These are phyloP conservation scores for Lizanozyma gosingica DNA, from an alignment of 1,139 yeast species.

Conservation along the genomic window DNA sequence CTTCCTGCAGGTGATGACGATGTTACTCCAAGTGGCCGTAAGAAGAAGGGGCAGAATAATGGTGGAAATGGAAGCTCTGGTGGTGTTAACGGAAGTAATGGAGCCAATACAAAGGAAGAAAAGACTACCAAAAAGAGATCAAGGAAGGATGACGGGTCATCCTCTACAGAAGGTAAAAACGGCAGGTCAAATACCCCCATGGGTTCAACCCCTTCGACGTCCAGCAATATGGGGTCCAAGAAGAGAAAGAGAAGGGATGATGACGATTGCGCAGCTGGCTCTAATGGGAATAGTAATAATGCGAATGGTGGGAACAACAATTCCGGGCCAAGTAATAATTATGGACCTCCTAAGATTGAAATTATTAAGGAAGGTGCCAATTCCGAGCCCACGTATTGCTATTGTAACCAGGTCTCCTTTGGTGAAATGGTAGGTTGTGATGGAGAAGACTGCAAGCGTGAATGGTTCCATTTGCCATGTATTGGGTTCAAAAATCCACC, in stretches of 20 bases:
- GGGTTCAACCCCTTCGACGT: not conserved
- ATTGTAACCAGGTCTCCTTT: conserved; percentile 91
- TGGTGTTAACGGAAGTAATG: not conserved
- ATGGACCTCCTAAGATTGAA: conserved; percentile 7
- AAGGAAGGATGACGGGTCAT: not conserved
- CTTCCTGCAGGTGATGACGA: not conserved
- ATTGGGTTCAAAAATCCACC: conserved; percentile 88
- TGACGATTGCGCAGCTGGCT: not conserved
- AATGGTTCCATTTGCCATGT: conserved; percentile 97
- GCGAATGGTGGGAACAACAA: not conserved
- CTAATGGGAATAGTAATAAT: not conserved
- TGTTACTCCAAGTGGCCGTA: conserved; percentile 10
- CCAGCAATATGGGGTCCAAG: not conserved
- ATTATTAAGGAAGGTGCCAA: conserved; percentile 5
- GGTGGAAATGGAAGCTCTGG: not conserved
- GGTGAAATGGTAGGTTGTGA: conserved; percentile 99
- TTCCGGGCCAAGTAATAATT: not conserved
- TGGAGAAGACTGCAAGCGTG: conserved; percentile 84
- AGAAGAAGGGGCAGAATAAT: not conserved
- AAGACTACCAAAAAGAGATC: not conserved
- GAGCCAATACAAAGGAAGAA: not conserved
- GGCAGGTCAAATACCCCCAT: not conserved
- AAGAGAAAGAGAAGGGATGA: conserved; percentile 3
- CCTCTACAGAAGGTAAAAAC: conserved; percentile 1
- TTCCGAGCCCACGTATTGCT: conserved; percentile 81